Conservation (phyloP, 805 yeast species). For the Candida montana region DNA sequence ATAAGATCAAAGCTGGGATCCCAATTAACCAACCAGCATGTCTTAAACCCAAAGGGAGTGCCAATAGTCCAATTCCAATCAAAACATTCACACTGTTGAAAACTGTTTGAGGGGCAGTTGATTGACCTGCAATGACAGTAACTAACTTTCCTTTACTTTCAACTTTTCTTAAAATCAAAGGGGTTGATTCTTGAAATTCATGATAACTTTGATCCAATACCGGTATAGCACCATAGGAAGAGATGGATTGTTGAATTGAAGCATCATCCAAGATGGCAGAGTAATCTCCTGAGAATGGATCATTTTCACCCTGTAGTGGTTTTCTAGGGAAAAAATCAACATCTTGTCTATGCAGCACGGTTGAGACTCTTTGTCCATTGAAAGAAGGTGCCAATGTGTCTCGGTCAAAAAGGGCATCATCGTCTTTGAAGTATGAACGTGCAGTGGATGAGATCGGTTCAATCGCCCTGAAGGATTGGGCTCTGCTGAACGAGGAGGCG, state of each 20-base stretch:
- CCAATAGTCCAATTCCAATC: conserved; percentile 70
- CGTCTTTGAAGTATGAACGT: conserved; percentile 59
- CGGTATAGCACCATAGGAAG: conserved; percentile 28
- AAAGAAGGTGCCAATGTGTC: conserved; percentile 60
- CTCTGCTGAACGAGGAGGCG: conserved; percentile 74
- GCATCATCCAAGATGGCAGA: conserved; percentile 36
- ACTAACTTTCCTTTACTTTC: conserved; percentile 71
- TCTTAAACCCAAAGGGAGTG: conserved; percentile 65
- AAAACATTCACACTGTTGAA: conserved; percentile 74
- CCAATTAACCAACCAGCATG: conserved; percentile 77
- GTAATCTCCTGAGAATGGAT: conserved; percentile 27
- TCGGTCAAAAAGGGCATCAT: conserved; percentile 66
- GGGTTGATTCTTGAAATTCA: conserved; percentile 43
- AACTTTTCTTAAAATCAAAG: conserved; percentile 52
- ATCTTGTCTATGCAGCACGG: conserved; percentile 39
- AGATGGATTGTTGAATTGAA: conserved; percentile 28
- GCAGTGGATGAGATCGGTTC: conserved; percentile 36
- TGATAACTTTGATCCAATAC: conserved; percentile 35
- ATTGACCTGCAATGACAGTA: conserved; percentile 74
- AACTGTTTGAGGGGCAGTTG: conserved; percentile 73
- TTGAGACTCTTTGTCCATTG: conserved; percentile 59
- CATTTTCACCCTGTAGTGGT: conserved; percentile 17
- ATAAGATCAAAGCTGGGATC: conserved; percentile 44
- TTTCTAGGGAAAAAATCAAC: conserved; percentile 23
- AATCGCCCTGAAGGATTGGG: conserved; percentile 63